Evolutionary conservation across 1,284 basidiomycete species (phyloP), one percentile per base, ranked within the genome.

Genomic region (Puccinia brachypodii): DNA sequence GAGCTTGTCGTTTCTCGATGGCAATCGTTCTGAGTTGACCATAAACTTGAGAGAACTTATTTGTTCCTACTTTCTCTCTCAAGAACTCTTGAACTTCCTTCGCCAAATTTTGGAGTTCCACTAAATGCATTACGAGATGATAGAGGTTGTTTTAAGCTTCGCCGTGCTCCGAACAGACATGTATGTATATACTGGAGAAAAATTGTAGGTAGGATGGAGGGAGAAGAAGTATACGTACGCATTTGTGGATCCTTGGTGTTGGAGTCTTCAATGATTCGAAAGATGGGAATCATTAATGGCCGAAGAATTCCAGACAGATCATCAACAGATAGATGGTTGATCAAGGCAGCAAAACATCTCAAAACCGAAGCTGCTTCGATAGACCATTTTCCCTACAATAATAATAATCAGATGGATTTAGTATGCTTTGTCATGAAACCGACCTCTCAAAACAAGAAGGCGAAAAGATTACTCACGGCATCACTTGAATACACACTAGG

Each of bases 321-420:
- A 0, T 85, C 83, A 0, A 88, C 84, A 0, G 91, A 89, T 88
- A 98, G 90, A 84, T 91, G 88, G 9, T 92, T 91, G 3, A 90
- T 88, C 90, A 97, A 94, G 0, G 95, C 95, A 0, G 95, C 96
- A 85, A 98, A 97, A 92, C 94, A 96, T n/a, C 93, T 92, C 66
- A 98, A 87, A 75, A 93, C 90, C 0, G 94, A 91, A 9, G 92
- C 87, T 0, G 94, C 92, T 83, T 94, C 93, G 28, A 92, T 90
- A 6, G 90, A 89, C 95, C 96, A 98, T 83, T 89, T 89, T 1
- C 88, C 86, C 89, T 91, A 38, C n/a, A 44, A 66, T 8, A 71
- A 64, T n/a, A n/a, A n/a, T n/a, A n/a, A n/a, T n/a, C n/a, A n/a
- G n/a, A 64, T 73, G n/a, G 44, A 64, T 33, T 31, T 56, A 58